Evolutionary conservation across 2,329 filamentous ascomycete genomes (phyloP).

Genomic region (Metarhizium robertsii): DNA sequence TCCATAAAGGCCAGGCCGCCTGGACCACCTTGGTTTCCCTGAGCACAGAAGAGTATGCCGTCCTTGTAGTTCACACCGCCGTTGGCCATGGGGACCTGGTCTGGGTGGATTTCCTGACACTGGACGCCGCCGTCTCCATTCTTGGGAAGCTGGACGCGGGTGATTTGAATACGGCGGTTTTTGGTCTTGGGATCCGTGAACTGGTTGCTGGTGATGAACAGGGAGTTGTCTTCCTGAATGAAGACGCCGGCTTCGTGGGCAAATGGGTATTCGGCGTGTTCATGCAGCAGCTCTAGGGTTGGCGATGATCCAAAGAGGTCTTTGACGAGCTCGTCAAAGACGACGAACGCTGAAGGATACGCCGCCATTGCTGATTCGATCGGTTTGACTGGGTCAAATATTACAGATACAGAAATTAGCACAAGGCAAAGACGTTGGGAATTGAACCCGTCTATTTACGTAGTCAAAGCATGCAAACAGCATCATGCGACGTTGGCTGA

Average conservation of each 20-base stretch:
- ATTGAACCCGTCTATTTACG: too few species aligned
- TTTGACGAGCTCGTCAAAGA: conserved; percentile 8
- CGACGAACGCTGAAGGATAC: not conserved
- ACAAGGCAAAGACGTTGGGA: not conserved
- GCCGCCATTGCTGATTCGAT: not conserved
- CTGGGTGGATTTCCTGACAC: conserved; percentile 24
- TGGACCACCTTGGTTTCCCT: conserved; percentile 19
- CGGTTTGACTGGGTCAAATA: not conserved
- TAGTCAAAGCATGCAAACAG: too few species aligned
- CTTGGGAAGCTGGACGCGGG: conserved; percentile 13
- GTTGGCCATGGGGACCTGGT: conserved; percentile 33
- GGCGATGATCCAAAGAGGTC: conserved; percentile 25
- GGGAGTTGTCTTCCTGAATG: conserved; percentile 16
- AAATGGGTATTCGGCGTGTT: conserved; percentile 32
- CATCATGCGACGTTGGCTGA: not conserved
- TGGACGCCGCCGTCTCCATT: conserved; percentile 7
- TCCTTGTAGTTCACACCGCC: conserved; percentile 37
- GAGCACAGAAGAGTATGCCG: conserved; percentile 30
- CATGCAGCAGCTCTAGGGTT: conserved; percentile 25
- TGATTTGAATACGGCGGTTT: conserved; percentile 20
- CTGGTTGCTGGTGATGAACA: conserved; percentile 26
- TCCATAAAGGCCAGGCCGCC: conserved; percentile 25
- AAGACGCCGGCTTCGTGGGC: conserved; percentile 38
- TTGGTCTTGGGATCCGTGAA: conserved; percentile 13
- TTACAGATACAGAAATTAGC: not conserved